phyloP scores from a whole-genome alignment of 1,284 basidiomycete genomes.

The Ceratobasidium sp. region DNA sequence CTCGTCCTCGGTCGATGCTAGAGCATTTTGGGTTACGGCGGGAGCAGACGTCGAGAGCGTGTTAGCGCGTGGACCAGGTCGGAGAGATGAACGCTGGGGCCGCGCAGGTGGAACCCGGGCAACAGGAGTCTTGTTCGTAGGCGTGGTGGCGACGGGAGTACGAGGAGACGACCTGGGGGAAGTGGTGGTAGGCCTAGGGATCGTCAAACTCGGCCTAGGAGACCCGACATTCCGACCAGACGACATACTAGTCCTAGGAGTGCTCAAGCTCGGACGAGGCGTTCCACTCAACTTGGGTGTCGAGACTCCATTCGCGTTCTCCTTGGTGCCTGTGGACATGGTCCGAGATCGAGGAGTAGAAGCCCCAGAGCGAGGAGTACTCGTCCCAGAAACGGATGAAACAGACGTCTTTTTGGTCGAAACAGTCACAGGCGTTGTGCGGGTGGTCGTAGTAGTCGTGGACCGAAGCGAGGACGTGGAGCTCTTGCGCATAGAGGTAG shows the following conservation, averaged over 20 bases:
- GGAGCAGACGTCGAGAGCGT: background rate
- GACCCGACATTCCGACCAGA: constrained; percentile 11
- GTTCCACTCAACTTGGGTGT: background rate
- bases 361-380: background rate
- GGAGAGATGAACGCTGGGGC: constrained; percentile 20
- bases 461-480: constrained; percentile 32
- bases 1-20: background rate
- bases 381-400: constrained; percentile 10
- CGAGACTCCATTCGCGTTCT: background rate
- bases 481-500: constrained; percentile 35
- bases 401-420: constrained; percentile 22
- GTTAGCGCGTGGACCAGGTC: constrained; percentile 19
- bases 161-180: constrained; percentile 7
- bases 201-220: background rate
- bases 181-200: background rate
- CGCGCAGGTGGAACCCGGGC: background rate
- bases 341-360: constrained; percentile 5
- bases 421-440: background rate
- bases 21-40: background rate
- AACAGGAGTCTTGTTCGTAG: background rate
- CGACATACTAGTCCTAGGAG: constrained; percentile 28
- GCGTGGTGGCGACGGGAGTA: background rate
- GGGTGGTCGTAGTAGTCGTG: background rate
- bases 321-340: constrained; percentile 6
- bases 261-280: constrained; percentile 10